These are phyloP conservation scores for Sarocladiaceae sp. DNA, from an alignment of 2,329 filamentous ascomycete genomes.

Conservation along the genomic window DNA sequence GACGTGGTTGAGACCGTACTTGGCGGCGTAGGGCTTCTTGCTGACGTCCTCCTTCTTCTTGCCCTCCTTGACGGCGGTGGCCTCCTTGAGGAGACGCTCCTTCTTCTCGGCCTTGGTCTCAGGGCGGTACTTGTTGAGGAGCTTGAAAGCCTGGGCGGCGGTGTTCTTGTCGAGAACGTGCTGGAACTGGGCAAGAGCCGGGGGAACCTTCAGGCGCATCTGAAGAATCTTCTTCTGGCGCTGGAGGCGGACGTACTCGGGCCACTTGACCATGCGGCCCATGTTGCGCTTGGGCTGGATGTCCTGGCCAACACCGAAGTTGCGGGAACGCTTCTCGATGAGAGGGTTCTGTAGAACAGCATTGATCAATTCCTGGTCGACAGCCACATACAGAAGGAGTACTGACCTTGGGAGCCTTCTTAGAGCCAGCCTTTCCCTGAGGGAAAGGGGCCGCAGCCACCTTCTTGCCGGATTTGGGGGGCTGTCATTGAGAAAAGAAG, in stretches of 20 bases:
- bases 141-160: conserved; percentile 95
- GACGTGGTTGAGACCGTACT: conserved; percentile 99
- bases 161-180: conserved; percentile 96
- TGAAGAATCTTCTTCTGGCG: conserved; percentile 93
- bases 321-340: conserved; percentile 94
- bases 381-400: neutral
- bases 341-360: conserved; percentile 78
- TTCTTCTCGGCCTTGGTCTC: conserved; percentile 99
- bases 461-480: conserved; percentile 98
- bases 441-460: conserved; percentile 95
- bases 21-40: conserved; percentile 99
- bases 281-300: conserved; percentile 96
- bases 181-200: conserved; percentile 96
- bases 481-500: conserved; percentile 99
- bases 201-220: conserved; percentile 97
- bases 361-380: neutral
- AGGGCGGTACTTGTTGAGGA: conserved; percentile 99
- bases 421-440: conserved; percentile 82
- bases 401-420: conserved; percentile 96
- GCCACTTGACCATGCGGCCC: conserved; percentile 98
- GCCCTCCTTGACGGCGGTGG: conserved; percentile 93
- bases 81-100: conserved; percentile 97
- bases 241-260: conserved; percentile 97
- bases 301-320: conserved; percentile 99
- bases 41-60: conserved; percentile 99